Evolutionary conservation across 768 basidiomycete genomes (phyloP), one percentile per base, ranked within the genome.

Genomic region (Paxillus involutus): DNA sequence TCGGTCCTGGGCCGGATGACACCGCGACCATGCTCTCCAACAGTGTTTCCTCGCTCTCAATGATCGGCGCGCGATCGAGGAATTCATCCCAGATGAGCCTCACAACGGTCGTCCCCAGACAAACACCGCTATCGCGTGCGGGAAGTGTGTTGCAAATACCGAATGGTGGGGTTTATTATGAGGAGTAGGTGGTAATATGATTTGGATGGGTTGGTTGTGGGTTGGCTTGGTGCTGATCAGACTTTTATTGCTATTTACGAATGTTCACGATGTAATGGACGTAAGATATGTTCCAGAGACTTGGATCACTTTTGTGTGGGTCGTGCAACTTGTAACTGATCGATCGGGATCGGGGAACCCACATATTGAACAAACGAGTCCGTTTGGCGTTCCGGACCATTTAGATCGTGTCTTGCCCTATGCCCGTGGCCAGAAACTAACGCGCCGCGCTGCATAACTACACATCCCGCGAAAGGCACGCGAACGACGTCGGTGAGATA

Each of bases 61-160:
- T 80, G 26, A 55, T 66, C 46, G 55, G 49, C 3, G 73, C 81
- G 46, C 80, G 88, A 14, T 89, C 88, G 59, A 75, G 84, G 59
- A 89, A 88, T 58, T 75, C 77, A 8, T 89, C 87, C 4, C 80
- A 84, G 67, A 78, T 84, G 66, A 89, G 80, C 64, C 64, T 89
- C 39, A 75, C 81, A 36, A 75, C 72, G n/a, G 64, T 83, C 54
- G 70, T 76, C 32, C 76, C 85, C 41, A 76, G 85, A 48, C 75
- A 72, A 49, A 59, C 55, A 46, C 65, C 74, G 8, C 55, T 73
- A 14, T 72, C 71, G 60, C 74, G 79, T 56, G 65, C 70, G 16
- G 66, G 51, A 43, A 75, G 73, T 32, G 56, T 59, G 14, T 44
- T 58, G 44, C 53, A 60, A 35, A 40, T 49, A 36, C 43, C 50